Conservation (phyloP, 2,329 filamentous ascomycete species). For the Aspergillus luchuensis region DNA sequence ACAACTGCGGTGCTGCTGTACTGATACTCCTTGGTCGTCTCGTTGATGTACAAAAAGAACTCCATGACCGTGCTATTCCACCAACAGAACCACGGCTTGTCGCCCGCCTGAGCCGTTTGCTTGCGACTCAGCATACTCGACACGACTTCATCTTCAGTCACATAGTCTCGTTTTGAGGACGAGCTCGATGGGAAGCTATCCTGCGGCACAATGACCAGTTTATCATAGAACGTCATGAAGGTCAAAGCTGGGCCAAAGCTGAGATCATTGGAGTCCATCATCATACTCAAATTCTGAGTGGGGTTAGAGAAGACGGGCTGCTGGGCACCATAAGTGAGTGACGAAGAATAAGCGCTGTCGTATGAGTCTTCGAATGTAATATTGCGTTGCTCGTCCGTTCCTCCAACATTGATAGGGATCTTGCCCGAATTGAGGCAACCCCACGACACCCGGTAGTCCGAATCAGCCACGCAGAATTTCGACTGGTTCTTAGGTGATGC, state of each 20-base stretch:
- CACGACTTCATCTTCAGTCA: constrained; percentile 28
- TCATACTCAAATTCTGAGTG: constrained; percentile 55
- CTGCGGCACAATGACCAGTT: constrained; percentile 59
- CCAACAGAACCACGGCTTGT: constrained; percentile 69
- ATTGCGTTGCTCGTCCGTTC: constrained; percentile 28
- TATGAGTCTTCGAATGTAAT: constrained; percentile 40
- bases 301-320: constrained; percentile 51
- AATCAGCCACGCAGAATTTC: constrained; percentile 52
- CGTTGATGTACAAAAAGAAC: constrained; percentile 65
- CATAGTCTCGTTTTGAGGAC: constrained; percentile 32
- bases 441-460: constrained; percentile 53
- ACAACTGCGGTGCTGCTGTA: constrained; percentile 24
- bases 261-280: constrained; percentile 59
- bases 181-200: constrained; percentile 35
- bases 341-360: constrained; percentile 35
- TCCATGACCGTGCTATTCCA: constrained; percentile 70
- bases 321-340: constrained; percentile 64
- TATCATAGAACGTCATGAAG: constrained; percentile 65
- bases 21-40: constrained; percentile 44
- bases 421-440: constrained; percentile 45
- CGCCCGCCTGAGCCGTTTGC: constrained; percentile 53
- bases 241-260: constrained; percentile 64
- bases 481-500: constrained; percentile 51
- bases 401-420: constrained; percentile 38
- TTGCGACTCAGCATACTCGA: constrained; percentile 36